These are phyloP conservation scores for Aureobasidium sp. DNA, from an alignment of 2,329 filamentous ascomycete species.

Conservation along the genomic window DNA sequence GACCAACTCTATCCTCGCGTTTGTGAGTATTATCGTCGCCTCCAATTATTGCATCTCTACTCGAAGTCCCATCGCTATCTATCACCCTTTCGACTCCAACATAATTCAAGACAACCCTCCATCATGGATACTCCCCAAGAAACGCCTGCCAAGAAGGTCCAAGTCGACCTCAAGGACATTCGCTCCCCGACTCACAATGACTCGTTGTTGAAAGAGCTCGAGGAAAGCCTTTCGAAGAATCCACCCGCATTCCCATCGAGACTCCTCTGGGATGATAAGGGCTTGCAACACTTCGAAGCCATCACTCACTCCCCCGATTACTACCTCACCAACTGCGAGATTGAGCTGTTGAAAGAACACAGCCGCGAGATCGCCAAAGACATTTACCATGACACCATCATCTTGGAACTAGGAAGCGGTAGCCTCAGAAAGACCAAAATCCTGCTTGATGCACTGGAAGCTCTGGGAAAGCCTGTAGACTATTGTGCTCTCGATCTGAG, in stretches of 20 bases:
- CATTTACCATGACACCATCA: not conserved
- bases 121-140: not conserved
- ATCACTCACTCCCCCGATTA: not conserved
- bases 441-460: not conserved
- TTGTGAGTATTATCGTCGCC: not conserved
- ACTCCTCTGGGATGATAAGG: conserved; percentile 8
- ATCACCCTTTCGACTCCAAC: not conserved
- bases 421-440: conserved; percentile 4
- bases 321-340: conserved; percentile 6
- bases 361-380: not conserved
- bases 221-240: not conserved
- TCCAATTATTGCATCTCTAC: not conserved
- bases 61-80: not conserved
- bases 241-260: not conserved
- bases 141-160: not conserved
- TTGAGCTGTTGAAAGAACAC: not conserved
- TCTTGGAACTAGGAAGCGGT: not conserved
- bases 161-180: conserved; percentile 3
- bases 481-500: conserved; percentile 6
- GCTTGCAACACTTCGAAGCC: not conserved
- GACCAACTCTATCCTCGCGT: not conserved
- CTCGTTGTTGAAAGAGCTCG: not conserved
- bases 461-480: not conserved
- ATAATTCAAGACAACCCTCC: not conserved
- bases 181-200: not conserved